Percentiles rank a stretch among this genome's conserved stretches.
phyloP scores from a whole-genome alignment of 768 basidiomycete species.

The Cystobasidiopsis lactophilus region DNA sequence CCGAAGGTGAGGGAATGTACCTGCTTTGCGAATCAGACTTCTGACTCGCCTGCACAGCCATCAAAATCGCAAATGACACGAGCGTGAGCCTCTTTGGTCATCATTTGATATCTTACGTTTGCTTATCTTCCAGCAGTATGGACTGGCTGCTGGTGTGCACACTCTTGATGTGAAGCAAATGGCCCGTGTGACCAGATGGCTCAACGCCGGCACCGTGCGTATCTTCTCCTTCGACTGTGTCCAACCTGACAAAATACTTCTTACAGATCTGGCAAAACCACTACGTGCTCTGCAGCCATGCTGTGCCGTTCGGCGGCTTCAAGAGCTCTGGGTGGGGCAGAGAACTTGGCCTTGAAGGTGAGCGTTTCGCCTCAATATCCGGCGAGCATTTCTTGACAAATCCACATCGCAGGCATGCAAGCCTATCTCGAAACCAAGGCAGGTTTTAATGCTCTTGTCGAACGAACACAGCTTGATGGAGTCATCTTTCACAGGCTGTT shows the following conservation, averaged over 20 bases:
- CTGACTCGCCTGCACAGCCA: no score
- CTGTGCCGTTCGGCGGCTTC: conserved; percentile 87
- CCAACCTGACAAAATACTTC: no score
- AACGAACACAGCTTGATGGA: no score
- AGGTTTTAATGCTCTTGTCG: conserved; percentile 22
- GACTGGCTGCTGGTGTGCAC: conserved; percentile 76
- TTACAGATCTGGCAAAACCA: conserved; percentile 41
- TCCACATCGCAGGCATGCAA: neutral
- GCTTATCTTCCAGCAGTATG: conserved; percentile 33
- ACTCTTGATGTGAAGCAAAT: conserved; percentile 60
- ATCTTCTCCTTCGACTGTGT: conserved; percentile 24
- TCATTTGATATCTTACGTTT: no score
- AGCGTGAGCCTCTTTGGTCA: no score
- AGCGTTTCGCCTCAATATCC: neutral
- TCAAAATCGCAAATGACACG: conserved; percentile 65
- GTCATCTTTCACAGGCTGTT: no score
- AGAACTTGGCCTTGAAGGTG: conserved; percentile 46
- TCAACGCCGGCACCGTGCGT: conserved; percentile 66
- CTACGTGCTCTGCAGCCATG: conserved; percentile 60
- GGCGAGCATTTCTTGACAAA: neutral
- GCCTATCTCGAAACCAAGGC: conserved; percentile 24
- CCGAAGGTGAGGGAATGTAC: no score
- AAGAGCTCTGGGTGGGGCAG: conserved; percentile 74
- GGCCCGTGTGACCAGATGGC: conserved; percentile 60
- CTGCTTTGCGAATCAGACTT: no score